phyloP scores from a whole-genome alignment of 768 basidiomycete genomes.

The Ramaria rubella region DNA sequence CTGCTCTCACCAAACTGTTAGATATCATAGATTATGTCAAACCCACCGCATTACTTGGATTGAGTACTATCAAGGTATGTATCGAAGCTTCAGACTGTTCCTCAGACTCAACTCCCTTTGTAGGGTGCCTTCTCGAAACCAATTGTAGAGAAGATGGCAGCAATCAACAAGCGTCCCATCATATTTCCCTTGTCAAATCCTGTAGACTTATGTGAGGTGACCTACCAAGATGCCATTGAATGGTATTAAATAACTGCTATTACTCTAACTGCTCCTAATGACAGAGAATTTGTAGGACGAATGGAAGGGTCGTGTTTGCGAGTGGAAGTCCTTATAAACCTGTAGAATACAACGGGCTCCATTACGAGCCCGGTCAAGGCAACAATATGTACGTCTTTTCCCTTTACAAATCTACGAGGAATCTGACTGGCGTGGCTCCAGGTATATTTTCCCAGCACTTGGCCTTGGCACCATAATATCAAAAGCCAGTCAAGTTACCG shows the following conservation, averaged over 20 bases:
- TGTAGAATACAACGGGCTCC: slow-evolving; percentile 25
- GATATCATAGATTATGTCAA: slow-evolving; percentile 37
- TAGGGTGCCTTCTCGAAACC: slow-evolving; percentile 25
- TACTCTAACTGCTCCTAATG: background rate
- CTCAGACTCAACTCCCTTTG: background rate
- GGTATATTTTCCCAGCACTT: slow-evolving; percentile 19
- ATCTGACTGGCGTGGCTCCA: background rate
- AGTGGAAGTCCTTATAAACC: slow-evolving; percentile 34
- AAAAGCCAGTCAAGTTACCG: slow-evolving; percentile 29
- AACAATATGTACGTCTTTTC: slow-evolving; percentile 32
- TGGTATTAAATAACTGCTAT: slow-evolving; percentile 8
- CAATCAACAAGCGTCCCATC: slow-evolving; percentile 34
- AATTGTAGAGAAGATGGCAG: slow-evolving; percentile 32
- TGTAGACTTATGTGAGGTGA: slow-evolving; percentile 20
- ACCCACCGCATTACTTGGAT: slow-evolving; percentile 38
- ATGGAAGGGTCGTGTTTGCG: slow-evolving; percentile 28
- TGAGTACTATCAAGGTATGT: slow-evolving; percentile 35
- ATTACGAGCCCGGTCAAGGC: slow-evolving; percentile 33
- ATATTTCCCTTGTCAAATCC: slow-evolving; percentile 42
- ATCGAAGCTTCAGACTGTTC: background rate
- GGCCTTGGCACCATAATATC: slow-evolving; percentile 27
- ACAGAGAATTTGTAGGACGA: background rate
- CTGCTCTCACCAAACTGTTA: slow-evolving; percentile 28
- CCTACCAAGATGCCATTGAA: slow-evolving; percentile 26
- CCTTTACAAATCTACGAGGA: background rate